Evolutionary conservation across 73 alveolate genomes (phyloP).

Genomic region (Stentor coeruleus): DNA sequence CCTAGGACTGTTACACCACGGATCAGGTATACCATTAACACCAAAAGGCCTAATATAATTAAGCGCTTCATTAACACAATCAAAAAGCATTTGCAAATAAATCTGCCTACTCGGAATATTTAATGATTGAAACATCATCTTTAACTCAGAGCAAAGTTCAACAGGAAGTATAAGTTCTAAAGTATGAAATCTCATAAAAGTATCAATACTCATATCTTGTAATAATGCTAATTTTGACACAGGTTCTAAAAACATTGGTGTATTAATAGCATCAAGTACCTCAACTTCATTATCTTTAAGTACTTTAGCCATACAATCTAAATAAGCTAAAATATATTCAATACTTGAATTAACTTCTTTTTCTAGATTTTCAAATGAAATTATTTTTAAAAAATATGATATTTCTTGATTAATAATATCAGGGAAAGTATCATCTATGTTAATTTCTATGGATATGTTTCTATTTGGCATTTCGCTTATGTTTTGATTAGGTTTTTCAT

Average conservation of each 20-base stretch:
- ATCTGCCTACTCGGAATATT: neutral
- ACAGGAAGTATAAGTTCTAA: neutral
- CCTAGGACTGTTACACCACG: slow-evolving; percentile 58
- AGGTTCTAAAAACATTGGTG: slow-evolving; percentile 1
- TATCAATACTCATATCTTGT: neutral
- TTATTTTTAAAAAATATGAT: neutral
- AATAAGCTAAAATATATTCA: neutral
- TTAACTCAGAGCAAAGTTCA: neutral
- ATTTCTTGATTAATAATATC: neutral
- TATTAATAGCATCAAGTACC: slow-evolving; percentile 7
- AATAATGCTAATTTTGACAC: neutral
- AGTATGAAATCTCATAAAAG: neutral
- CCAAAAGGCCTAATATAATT: slow-evolving; percentile 81
- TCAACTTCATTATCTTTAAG: neutral
- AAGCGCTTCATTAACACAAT: slow-evolving; percentile 81
- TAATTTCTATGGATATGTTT: no score
- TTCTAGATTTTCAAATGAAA: neutral
- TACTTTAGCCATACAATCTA: neutral
- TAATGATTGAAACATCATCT: neutral
- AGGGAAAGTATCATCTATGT: neutral
- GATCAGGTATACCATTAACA: slow-evolving; percentile 79
- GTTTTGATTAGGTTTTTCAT: no score
- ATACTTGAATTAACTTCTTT: neutral
- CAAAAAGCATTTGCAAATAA: slow-evolving; percentile 42
- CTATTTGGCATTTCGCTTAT: no score